These are phyloP conservation scores for Nemania sp. DNA, from an alignment of 2,329 filamentous ascomycete species.

Conservation along the genomic window DNA sequence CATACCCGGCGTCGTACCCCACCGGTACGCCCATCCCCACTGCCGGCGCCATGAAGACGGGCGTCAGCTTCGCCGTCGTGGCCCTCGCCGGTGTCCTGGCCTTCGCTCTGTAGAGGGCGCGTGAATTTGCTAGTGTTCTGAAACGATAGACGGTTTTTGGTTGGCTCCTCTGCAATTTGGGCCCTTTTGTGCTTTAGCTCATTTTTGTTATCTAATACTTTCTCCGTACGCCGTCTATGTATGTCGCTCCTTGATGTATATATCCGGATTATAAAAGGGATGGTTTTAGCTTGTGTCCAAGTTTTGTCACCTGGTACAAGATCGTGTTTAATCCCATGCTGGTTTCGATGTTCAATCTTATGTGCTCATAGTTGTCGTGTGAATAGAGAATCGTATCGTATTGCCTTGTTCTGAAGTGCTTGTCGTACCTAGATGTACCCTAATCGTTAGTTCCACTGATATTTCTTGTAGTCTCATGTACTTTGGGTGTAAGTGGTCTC, in stretches of 20 bases:
- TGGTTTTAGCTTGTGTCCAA: slow-evolving; percentile 21
- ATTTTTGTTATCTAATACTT: slow-evolving; percentile 12
- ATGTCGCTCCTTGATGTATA: slow-evolving; percentile 22
- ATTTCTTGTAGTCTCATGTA: too few relatives aligned
- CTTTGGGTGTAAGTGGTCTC: too few relatives aligned
- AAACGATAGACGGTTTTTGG: slow-evolving; percentile 21
- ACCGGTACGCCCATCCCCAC: slow-evolving; percentile 24
- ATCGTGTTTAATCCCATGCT: slow-evolving; percentile 18
- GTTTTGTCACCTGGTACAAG: slow-evolving; percentile 1
- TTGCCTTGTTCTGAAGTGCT: too few relatives aligned
- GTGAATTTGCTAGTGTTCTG: slow-evolving; percentile 15
- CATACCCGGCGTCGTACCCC: slow-evolving; percentile 11
- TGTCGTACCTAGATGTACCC: too few relatives aligned
- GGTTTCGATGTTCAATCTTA: slow-evolving; percentile 2
- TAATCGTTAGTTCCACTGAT: too few relatives aligned
- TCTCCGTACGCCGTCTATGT: slow-evolving; percentile 14
- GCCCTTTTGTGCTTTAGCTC: slow-evolving; percentile 11
- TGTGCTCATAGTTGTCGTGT: background rate
- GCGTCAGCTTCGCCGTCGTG: slow-evolving; percentile 23
- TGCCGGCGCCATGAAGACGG: slow-evolving; percentile 23
- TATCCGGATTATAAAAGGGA: slow-evolving; percentile 9
- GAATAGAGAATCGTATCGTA: background rate
- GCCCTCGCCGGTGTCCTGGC: slow-evolving; percentile 25
- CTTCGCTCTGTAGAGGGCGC: slow-evolving; percentile 26
- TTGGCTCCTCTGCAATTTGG: slow-evolving; percentile 10